A percentile compares a stretch with the other conserved stretches of the same genome.
Evolutionary conservation across 2,329 filamentous ascomycete species (phyloP).

Genomic region (Knufia petricola): DNA sequence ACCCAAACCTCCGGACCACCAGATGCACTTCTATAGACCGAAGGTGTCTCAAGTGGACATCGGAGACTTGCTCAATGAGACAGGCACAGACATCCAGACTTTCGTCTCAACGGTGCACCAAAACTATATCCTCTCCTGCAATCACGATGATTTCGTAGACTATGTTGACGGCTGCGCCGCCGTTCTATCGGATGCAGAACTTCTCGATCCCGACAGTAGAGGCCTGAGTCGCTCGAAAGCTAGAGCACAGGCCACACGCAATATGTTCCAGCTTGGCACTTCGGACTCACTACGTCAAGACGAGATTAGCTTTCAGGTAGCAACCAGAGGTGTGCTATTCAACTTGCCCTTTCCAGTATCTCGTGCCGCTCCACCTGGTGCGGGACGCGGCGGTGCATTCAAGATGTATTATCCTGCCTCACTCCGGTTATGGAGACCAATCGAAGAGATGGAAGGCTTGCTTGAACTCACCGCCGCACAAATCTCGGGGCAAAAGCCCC

Average conservation of each 20-base stretch:
- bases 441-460: constrained; percentile 69
- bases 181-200: constrained; percentile 74
- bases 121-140: constrained; percentile 83
- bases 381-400: constrained; percentile 49
- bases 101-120: constrained; percentile 88
- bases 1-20: constrained; percentile 51
- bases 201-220: constrained; percentile 62
- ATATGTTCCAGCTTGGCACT: constrained; percentile 46
- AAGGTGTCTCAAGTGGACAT: constrained; percentile 57
- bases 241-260: constrained; percentile 19
- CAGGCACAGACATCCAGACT: constrained; percentile 81
- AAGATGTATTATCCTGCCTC: constrained; percentile 91
- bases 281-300: constrained; percentile 78
- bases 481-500: constrained; percentile 20
- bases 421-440: constrained; percentile 70
- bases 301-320: constrained; percentile 87
- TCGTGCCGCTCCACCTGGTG: constrained; percentile 37
- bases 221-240: constrained; percentile 19
- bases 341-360: constrained; percentile 79
- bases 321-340: constrained; percentile 77
- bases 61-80: constrained; percentile 79
- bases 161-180: constrained; percentile 79
- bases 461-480: constrained; percentile 56
- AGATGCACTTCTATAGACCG: constrained; percentile 49
- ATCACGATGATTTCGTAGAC: constrained; percentile 59